phyloP scores from a whole-genome alignment of 2,329 filamentous ascomycete genomes.

The Colletotrichum gigasporum region DNA sequence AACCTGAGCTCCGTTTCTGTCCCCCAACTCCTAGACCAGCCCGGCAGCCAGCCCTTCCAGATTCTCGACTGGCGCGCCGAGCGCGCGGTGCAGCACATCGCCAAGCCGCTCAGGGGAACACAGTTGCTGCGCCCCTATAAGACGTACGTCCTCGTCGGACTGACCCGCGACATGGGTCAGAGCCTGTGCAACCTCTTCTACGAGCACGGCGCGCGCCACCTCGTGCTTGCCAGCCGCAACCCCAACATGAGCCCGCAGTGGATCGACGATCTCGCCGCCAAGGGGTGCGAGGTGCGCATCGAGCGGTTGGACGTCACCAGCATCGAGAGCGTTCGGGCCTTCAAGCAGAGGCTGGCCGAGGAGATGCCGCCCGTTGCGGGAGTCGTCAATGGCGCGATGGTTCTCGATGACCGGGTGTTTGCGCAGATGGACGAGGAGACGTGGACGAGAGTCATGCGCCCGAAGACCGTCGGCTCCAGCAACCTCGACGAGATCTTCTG shows the following conservation, averaged over 20 bases:
- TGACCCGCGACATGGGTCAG: conserved; percentile 44
- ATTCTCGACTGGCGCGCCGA: conserved; percentile 51
- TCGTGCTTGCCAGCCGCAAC: conserved; percentile 48
- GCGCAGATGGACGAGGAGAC: conserved; percentile 41
- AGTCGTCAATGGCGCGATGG: conserved; percentile 49
- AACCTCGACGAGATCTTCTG: conserved; percentile 44
- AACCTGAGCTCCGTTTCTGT: conserved; percentile 34
- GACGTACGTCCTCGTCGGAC: conserved; percentile 44
- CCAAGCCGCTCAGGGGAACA: conserved; percentile 36
- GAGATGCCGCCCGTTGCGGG: conserved; percentile 48
- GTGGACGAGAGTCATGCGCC: conserved; percentile 39
- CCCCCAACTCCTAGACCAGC: conserved; percentile 36
- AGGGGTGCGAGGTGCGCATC: conserved; percentile 31
- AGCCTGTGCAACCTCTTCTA: conserved; percentile 49
- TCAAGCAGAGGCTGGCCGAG: conserved; percentile 32
- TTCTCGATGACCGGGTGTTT: conserved; percentile 45
- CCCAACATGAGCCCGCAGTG: conserved; percentile 38
- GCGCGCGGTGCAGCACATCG: conserved; percentile 36
- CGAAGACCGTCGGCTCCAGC: conserved; percentile 46
- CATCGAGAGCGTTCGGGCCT: conserved; percentile 22
- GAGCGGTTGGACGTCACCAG: conserved; percentile 36
- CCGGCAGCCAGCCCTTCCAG: conserved; percentile 36
- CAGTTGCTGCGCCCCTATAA: conserved; percentile 40
- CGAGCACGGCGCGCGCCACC: conserved; percentile 41
- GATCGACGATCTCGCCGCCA: conserved; percentile 27